Base-by-base conservation (phyloP, 2,329 filamentous ascomycete species). In the Aspergillus spinulosporus region DNA sequence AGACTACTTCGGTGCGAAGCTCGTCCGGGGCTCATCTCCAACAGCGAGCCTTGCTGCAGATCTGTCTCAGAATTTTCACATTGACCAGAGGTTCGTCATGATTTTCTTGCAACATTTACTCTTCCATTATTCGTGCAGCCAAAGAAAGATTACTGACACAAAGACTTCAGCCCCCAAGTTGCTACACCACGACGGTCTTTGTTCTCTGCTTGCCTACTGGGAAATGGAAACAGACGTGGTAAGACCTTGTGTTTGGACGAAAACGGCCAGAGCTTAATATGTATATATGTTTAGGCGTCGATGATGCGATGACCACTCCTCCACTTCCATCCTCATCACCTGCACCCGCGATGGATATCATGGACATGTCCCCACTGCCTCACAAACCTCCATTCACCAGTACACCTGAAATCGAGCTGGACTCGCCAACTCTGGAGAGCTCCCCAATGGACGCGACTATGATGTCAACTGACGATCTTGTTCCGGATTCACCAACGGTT, bases 61-160 rank as follows among this genome's bases (percentile, higher is more conserved):
- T 76, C 82, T 97, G 66, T 97, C 92, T 57, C 92, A 96, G 72
- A 99, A 97, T 79, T 96, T 97, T 73, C 89, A 93, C 72, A 89
- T 97, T 72, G 92, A 97, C 75, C 91, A 88, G 70, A 97, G 92
- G 93, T 97, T 80, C 65, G 83, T 71, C 51, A 12, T 21, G n/a
- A 47, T 15, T 36, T 45, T 59, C 60, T 58, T 14, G 43, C 43
- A 29, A 9, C 26, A 6, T 21, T 64, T 64, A 53, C 42, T 40
- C 59, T 21, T 21, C 60, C 60, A 66, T 67, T 59, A 48, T 56
- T 47, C 21, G 36, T 37, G 31, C 54, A 49, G 52, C 21, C 42
- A 9, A n/a, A 59, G 43, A 62, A 62, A 64, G 60, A 59, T 21
- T 62, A 63, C 74, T 82, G 65, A 82, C 72, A 48, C 21, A 64